phyloP scores from a whole-genome alignment of 2,329 filamentous ascomycete genomes.

The Neofusicoccum cordaticola region DNA sequence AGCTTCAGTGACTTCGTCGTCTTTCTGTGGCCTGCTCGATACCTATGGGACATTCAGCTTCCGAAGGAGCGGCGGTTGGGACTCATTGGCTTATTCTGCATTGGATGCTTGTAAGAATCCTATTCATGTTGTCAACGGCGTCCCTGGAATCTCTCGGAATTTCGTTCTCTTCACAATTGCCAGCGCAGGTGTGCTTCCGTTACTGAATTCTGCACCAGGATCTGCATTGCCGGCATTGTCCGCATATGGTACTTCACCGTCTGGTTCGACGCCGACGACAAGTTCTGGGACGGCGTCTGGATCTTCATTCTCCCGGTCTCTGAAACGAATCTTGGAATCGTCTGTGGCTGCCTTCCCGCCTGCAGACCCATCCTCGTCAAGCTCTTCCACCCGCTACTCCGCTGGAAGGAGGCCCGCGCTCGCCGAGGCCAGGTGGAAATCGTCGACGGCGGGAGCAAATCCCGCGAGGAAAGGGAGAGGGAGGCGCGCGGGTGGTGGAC shows the following conservation, averaged over 20 bases:
- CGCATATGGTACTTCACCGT: slow-evolving; percentile 29
- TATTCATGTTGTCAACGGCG: too few relatives aligned
- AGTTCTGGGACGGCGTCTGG: slow-evolving; percentile 28
- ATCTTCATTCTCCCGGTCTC: slow-evolving; percentile 28
- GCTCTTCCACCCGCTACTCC: background rate
- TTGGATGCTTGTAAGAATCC: slow-evolving; percentile 22
- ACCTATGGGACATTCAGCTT: slow-evolving; percentile 27
- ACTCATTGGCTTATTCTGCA: slow-evolving; percentile 29
- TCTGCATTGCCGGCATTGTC: slow-evolving; percentile 29
- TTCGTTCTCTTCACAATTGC: too few relatives aligned
- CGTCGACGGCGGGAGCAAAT: background rate
- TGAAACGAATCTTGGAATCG: slow-evolving; percentile 30
- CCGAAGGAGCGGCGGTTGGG: slow-evolving; percentile 29
- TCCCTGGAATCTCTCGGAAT: slow-evolving; percentile 22
- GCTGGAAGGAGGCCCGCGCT: background rate
- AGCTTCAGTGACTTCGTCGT: slow-evolving; percentile 33
- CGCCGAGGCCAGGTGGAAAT: background rate
- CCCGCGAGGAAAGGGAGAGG: background rate
- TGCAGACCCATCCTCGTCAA: slow-evolving; percentile 29
- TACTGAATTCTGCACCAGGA: slow-evolving; percentile 6
- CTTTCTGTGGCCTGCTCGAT: slow-evolving; percentile 31
- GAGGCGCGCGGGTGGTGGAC: background rate
- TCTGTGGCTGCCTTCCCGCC: slow-evolving; percentile 31
- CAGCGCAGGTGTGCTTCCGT: too few relatives aligned
- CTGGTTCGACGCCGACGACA: slow-evolving; percentile 28